Percentiles rank a stretch among this genome's conserved stretches.
These are phyloP conservation scores for Pichia sp. DNA, from an alignment of 1,139 yeast species.

Conservation along the genomic window DNA sequence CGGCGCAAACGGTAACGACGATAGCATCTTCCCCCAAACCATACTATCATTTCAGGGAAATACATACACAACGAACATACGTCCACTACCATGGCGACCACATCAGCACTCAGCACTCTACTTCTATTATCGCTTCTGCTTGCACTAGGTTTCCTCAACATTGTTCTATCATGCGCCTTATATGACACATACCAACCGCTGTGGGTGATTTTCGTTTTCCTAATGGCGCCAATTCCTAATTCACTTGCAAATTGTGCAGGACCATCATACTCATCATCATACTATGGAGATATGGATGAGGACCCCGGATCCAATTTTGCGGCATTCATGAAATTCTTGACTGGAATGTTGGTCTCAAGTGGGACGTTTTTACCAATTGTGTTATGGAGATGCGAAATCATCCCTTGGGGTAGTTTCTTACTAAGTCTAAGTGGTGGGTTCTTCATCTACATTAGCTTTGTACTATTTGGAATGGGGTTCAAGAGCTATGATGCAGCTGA, in stretches of 20 bases:
- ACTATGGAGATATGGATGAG: constrained; percentile 36
- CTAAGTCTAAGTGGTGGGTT: constrained; percentile 69
- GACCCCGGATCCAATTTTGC: constrained; percentile 9
- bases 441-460: constrained; percentile 63
- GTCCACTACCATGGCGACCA: constrained; percentile 2
- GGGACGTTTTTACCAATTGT: constrained; percentile 63
- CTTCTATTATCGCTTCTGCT: constrained; percentile 63
- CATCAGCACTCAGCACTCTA: constrained; percentile 51
- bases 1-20: too few relatives aligned
- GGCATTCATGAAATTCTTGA: constrained; percentile 45
- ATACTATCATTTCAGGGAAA: too few relatives aligned
- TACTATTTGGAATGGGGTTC: constrained; percentile 65
- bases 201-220: constrained; percentile 56
- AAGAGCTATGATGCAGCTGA: constrained; percentile 43
- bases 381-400: constrained; percentile 52
- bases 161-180: constrained; percentile 65
- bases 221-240: constrained; percentile 69
- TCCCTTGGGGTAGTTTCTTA: constrained; percentile 49
- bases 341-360: constrained; percentile 62
- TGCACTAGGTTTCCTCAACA: constrained; percentile 69
- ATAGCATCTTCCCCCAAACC: too few relatives aligned
- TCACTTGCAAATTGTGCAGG: constrained; percentile 38
- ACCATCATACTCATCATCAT: constrained; percentile 46
- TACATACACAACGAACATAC: too few relatives aligned
- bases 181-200: constrained; percentile 66